Conservation (phyloP, 768 basidiomycete species). For the Collybiopsis confluens region DNA sequence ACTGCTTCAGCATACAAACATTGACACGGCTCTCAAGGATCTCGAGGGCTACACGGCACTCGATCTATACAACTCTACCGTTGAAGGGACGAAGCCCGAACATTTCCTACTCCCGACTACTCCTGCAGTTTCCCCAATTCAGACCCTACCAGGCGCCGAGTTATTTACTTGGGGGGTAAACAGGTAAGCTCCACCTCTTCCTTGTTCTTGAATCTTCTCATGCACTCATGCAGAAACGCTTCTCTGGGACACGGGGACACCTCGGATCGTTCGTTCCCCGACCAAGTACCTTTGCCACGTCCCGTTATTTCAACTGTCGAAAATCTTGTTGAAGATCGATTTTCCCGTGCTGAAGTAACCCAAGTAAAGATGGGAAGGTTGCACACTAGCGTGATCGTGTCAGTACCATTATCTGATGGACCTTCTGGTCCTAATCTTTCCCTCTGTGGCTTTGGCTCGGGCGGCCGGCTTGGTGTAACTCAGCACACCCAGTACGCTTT, state of each 20-base stretch:
- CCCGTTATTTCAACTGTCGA: background rate
- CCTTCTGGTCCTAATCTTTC: slow-evolving; percentile 59
- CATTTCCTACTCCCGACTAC: slow-evolving; percentile 1
- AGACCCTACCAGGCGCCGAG: slow-evolving; percentile 36
- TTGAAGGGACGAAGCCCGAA: slow-evolving; percentile 66
- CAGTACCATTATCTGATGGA: background rate
- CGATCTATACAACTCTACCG: slow-evolving; percentile 89
- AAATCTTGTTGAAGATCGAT: slow-evolving; percentile 37
- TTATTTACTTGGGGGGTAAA: slow-evolving; percentile 49
- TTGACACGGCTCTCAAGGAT: slow-evolving; percentile 72
- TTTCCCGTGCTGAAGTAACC: slow-evolving; percentile 58
- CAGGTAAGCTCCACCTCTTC: slow-evolving; percentile 3
- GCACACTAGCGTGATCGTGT: slow-evolving; percentile 64
- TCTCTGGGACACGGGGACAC: slow-evolving; percentile 81
- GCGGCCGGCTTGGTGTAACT: slow-evolving; percentile 73
- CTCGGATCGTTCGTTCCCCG: slow-evolving; percentile 75
- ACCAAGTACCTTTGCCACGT: slow-evolving; percentile 55
- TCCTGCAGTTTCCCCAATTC: background rate
- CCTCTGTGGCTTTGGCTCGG: slow-evolving; percentile 86
- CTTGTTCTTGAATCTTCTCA: background rate
- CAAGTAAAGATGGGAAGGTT: slow-evolving; percentile 81
- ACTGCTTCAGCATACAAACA: slow-evolving; percentile 70
- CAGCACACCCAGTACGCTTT: slow-evolving; percentile 79
- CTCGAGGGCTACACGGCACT: slow-evolving; percentile 87
- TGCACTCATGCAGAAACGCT: slow-evolving; percentile 60